A percentile compares a stretch with the other conserved stretches of the same genome.
phyloP scores from a whole-genome alignment of 2,329 filamentous ascomycete species.

The Intubia oerlemansii region DNA sequence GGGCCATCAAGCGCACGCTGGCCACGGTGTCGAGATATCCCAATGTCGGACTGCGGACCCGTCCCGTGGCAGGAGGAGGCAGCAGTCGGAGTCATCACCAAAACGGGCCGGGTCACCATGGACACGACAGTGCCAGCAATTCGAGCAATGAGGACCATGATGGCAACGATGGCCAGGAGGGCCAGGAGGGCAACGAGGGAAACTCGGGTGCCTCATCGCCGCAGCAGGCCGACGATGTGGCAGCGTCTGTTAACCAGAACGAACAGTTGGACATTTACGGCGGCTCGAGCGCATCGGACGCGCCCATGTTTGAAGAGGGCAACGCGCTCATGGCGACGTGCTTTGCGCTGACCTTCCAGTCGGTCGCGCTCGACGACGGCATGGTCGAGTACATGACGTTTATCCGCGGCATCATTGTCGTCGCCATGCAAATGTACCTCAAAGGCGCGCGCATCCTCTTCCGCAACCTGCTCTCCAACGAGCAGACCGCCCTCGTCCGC shows the following conservation, averaged over 20 bases:
- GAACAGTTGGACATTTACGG: background rate
- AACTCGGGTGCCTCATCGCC: background rate
- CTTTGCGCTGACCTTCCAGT: slow-evolving; percentile 37
- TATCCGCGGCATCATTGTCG: slow-evolving; percentile 32
- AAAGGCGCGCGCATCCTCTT: slow-evolving; percentile 28
- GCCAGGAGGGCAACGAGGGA: background rate
- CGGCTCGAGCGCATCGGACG: background rate
- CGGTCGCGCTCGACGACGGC: slow-evolving; percentile 33
- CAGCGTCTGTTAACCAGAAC: too few species aligned
- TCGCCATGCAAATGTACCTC: slow-evolving; percentile 33
- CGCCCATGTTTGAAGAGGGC: slow-evolving; percentile 24
- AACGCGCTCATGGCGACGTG: slow-evolving; percentile 38
- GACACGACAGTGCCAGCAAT: background rate
- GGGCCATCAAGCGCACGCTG: slow-evolving; percentile 34
- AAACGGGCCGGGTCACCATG: too few species aligned
- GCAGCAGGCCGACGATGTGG: background rate
- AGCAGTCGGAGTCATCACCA: background rate
- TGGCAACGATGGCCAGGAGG: background rate
- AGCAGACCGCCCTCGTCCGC: slow-evolving; percentile 19
- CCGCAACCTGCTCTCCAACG: slow-evolving; percentile 20
- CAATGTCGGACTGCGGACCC: background rate
- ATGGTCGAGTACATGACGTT: slow-evolving; percentile 40
- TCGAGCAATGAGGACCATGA: too few species aligned
- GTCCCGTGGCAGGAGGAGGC: too few species aligned
- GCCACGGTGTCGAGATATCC: slow-evolving; percentile 17